Evolutionary conservation across 1,284 basidiomycete genomes (phyloP).

Genomic region (Pseudozyma sp.): DNA sequence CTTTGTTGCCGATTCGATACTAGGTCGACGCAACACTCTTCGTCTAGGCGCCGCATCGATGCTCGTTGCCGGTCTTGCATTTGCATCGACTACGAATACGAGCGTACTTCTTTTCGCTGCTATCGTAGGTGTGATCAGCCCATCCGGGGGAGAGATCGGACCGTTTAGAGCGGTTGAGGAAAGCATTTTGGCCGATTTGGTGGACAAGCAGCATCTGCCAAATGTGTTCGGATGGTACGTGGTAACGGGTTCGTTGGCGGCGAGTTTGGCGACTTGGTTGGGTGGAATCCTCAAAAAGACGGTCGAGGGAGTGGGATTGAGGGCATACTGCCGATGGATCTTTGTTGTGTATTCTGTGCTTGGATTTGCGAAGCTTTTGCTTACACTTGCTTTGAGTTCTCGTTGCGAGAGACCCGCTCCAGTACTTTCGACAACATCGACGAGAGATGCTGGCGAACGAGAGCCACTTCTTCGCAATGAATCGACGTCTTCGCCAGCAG

Average conservation of each 20-base stretch:
- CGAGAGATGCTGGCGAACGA: conserved; percentile 3
- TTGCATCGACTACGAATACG: conserved; percentile 14
- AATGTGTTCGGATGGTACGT: conserved; percentile 28
- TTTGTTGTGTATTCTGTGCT: conserved; percentile 25
- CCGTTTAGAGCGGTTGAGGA: conserved; percentile 30
- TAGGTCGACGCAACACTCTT: conserved; percentile 27
- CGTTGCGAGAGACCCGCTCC: conserved; percentile 4
- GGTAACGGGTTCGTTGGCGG: conserved; percentile 18
- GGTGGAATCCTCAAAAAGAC: conserved; percentile 11
- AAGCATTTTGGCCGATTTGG: conserved; percentile 23
- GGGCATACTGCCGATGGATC: conserved; percentile 14
- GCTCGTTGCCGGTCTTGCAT: conserved; percentile 26
- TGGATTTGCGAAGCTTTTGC: conserved; percentile 18
- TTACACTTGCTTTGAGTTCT: conserved; percentile 16
- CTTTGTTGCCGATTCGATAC: conserved; percentile 23
- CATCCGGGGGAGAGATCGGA: conserved; percentile 23
- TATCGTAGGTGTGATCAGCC: conserved; percentile 25
- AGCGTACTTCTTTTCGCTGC: conserved; percentile 15
- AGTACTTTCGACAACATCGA: not conserved
- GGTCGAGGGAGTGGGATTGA: conserved; percentile 1
- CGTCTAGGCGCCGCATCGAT: conserved; percentile 23
- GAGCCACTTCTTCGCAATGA: conserved; percentile 18
- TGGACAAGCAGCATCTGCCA: conserved; percentile 19
- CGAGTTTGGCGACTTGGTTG: conserved; percentile 28
- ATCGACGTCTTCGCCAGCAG: too few relatives aligned